Conservation (phyloP, 805 yeast genomes). For the Metschnikowia chrysomelidarum region DNA sequence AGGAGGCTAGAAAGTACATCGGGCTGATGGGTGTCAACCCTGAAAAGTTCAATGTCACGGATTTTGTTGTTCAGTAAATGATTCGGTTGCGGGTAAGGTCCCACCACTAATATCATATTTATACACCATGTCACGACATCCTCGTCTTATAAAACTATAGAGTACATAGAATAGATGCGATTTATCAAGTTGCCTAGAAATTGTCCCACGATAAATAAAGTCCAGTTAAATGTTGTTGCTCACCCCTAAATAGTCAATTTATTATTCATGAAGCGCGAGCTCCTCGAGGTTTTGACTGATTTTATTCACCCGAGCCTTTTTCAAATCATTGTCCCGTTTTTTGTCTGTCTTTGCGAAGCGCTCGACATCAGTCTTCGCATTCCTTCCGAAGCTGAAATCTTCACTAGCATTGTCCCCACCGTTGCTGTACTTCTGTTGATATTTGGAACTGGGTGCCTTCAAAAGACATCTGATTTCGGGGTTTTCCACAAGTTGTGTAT, state of each 20-base stretch:
- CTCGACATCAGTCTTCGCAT: slow-evolving; percentile 17
- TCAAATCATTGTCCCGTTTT: slow-evolving; percentile 33
- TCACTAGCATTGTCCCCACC: slow-evolving; percentile 6
- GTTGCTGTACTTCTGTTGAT: slow-evolving; percentile 17
- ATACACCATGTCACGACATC: slow-evolving; percentile 2
- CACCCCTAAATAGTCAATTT: too few species aligned
- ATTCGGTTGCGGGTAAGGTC: neutral
- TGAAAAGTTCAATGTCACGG: slow-evolving; percentile 21
- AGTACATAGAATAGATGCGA: slow-evolving; percentile 9
- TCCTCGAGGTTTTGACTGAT: slow-evolving; percentile 32
- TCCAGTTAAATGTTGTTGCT: too few species aligned
- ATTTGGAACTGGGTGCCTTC: slow-evolving; percentile 29
- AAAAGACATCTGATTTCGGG: slow-evolving; percentile 34
- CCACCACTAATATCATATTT: slow-evolving; percentile 3
- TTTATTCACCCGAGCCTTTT: slow-evolving; percentile 38
- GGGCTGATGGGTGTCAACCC: slow-evolving; percentile 56
- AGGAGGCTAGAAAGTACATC: slow-evolving; percentile 54
- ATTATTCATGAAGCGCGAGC: slow-evolving; percentile 18
- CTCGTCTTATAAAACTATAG: slow-evolving; percentile 3
- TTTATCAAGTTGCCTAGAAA: neutral
- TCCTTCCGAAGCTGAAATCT: slow-evolving; percentile 11
- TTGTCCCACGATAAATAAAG: too few species aligned
- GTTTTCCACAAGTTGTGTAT: slow-evolving; percentile 44
- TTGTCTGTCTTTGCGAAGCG: slow-evolving; percentile 26
- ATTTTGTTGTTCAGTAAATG: slow-evolving; percentile 19